These are phyloP conservation scores for Colletotrichum aenigma DNA, from an alignment of 2,329 filamentous ascomycete species.

Conservation along the genomic window DNA sequence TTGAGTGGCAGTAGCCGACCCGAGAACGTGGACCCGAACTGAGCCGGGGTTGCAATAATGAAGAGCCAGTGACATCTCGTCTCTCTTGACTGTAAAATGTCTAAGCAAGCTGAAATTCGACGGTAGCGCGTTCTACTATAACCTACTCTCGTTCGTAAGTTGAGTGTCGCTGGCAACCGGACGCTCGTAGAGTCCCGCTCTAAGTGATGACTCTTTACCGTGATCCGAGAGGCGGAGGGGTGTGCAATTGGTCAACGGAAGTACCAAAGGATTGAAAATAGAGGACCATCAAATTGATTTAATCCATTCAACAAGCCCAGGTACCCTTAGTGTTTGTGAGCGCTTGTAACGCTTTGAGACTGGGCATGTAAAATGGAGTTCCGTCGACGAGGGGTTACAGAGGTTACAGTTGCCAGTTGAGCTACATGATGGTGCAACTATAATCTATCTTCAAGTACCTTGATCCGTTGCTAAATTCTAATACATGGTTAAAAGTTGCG, in stretches of 20 bases:
- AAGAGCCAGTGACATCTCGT: not conserved
- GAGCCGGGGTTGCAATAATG: not conserved
- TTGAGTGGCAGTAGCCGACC: not conserved
- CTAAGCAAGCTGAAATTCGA: not conserved
- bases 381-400: not conserved
- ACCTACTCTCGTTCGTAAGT: not conserved
- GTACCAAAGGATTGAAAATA: too few species aligned
- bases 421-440: not conserved
- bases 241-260: not conserved
- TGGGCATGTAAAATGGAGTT: not conserved
- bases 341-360: not conserved
- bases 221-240: not conserved
- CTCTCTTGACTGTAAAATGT: not conserved
- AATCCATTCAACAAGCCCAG: too few species aligned
- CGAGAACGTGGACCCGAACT: not conserved
- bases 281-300: too few species aligned
- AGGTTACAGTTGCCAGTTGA: not conserved
- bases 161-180: not conserved
- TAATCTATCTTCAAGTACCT: not conserved
- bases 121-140: fast-evolving
- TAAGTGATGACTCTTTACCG: not conserved
- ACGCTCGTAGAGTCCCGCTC: fast-evolving
- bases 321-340: too few species aligned
- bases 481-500: not conserved
- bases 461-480: not conserved